Conservation (phyloP, 2,329 filamentous ascomycete species). For the Xylariaceae sp. region DNA sequence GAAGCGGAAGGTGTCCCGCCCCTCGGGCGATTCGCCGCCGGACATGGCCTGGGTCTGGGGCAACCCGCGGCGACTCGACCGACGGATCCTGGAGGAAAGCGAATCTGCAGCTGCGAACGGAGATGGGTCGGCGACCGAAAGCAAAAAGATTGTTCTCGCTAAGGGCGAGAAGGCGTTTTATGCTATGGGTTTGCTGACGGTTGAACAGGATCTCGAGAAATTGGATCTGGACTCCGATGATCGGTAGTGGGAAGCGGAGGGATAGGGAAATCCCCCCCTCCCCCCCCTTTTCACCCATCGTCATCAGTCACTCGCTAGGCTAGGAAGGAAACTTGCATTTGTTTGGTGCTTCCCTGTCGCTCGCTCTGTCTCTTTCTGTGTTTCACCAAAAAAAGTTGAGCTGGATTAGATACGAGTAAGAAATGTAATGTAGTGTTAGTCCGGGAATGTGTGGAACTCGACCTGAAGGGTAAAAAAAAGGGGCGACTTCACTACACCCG, state of each 20-base stretch:
- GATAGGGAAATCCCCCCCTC: not conserved
- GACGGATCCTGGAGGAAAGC: slow-evolving; percentile 45
- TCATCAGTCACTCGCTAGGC: not conserved
- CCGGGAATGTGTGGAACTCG: not conserved
- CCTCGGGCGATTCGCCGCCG: slow-evolving; percentile 8
- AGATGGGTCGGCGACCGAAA: slow-evolving; percentile 4
- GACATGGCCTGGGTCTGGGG: slow-evolving; percentile 39
- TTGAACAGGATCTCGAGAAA: slow-evolving; percentile 69
- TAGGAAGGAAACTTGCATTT: not conserved
- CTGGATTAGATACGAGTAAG: slow-evolving; percentile 1
- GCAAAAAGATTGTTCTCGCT: slow-evolving; percentile 50
- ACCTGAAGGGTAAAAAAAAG: not conserved
- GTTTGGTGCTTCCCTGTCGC: not conserved
- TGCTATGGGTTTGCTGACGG: slow-evolving; percentile 70
- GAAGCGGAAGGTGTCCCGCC: slow-evolving; percentile 6
- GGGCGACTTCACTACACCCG: not conserved
- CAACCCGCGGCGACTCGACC: slow-evolving; percentile 47
- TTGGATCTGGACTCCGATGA: slow-evolving; percentile 49
- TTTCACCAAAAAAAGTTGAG: not conserved
- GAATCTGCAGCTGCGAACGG: slow-evolving; percentile 26
- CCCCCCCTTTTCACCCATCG: no score
- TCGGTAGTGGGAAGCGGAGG: not conserved
- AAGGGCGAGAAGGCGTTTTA: slow-evolving; percentile 62
- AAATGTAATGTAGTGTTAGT: not conserved
- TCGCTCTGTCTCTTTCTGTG: not conserved